A percentile compares a stretch with the other conserved stretches of the same genome.
Conservation (phyloP, 2,329 filamentous ascomycete species). For the Colletotrichum cuscutae region DNA sequence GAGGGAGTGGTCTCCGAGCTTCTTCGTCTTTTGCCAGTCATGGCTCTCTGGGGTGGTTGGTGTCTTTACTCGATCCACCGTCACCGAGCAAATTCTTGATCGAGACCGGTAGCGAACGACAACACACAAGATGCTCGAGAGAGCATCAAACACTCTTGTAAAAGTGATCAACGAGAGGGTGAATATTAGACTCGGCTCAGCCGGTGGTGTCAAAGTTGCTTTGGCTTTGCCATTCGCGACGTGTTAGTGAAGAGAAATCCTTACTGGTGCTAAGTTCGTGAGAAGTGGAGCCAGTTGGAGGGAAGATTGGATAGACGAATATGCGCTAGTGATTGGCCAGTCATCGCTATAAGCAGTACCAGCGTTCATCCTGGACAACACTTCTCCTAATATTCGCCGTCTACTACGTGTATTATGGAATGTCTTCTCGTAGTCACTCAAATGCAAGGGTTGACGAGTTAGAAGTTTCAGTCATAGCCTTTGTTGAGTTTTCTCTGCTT, state of each 20-base stretch:
- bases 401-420: too few relatives aligned
- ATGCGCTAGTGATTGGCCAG: not conserved
- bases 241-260: not conserved
- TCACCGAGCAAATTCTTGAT: not conserved
- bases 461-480: too few relatives aligned
- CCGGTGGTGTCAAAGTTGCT: not conserved
- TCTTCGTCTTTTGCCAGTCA: slow-evolving; percentile 13
- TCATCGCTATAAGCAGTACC: not conserved
- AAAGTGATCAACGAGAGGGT: too few relatives aligned
- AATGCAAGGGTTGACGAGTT: too few relatives aligned
- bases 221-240: not conserved
- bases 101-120: not conserved
- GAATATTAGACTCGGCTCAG: accelerated
- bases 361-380: too few relatives aligned
- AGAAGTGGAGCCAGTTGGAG: not conserved
- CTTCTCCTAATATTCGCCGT: too few relatives aligned
- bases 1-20: slow-evolving; percentile 12
- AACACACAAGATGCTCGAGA: too few relatives aligned
- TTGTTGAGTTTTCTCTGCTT: too few relatives aligned
- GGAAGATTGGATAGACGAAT: not conserved
- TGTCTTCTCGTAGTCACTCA: too few relatives aligned
- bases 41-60: not conserved
- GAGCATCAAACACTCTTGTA: too few relatives aligned
- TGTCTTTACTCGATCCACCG: not conserved
- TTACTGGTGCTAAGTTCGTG: not conserved